These are phyloP conservation scores for Boletus smithii DNA, from an alignment of 1,284 basidiomycete genomes.

Conservation along the genomic window DNA sequence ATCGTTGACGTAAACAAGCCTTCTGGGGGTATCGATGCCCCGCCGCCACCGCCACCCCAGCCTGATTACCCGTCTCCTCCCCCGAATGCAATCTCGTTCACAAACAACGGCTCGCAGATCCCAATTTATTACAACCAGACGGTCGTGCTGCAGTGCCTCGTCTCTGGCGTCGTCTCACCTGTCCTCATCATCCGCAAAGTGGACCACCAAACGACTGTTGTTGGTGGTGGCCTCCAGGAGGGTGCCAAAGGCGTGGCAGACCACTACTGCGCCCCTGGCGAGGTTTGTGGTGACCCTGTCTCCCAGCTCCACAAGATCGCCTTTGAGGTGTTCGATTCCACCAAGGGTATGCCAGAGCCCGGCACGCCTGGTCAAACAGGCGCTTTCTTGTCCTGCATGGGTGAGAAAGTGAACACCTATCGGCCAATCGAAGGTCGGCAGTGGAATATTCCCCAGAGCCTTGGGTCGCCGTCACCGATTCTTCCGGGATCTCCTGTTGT, in stretches of 20 bases:
- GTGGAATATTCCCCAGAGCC: conserved; percentile 51
- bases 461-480: conserved; percentile 56
- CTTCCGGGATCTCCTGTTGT: conserved; percentile 65
- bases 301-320: conserved; percentile 95
- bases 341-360: conserved; percentile 63
- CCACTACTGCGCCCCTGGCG: conserved; percentile 76
- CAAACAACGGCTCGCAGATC: conserved; percentile 72
- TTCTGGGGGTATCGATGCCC: conserved; percentile 67
- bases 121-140: conserved; percentile 96
- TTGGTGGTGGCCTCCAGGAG: conserved; percentile 82
- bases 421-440: conserved; percentile 78
- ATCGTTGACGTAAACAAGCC: conserved; percentile 85
- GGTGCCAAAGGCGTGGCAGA: conserved; percentile 80
- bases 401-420: conserved; percentile 85
- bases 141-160: conserved; percentile 90
- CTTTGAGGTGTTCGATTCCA: conserved; percentile 80
- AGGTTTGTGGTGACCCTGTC: conserved; percentile 90
- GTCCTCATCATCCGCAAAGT: conserved; percentile 92
- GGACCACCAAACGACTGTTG: conserved; percentile 85
- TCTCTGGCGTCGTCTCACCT: conserved; percentile 90
- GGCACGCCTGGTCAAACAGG: conserved; percentile 73
- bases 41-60: conserved; percentile 74
- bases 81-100: conserved; percentile 81
- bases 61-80: conserved; percentile 87
- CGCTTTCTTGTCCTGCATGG: conserved; percentile 82